A percentile compares a stretch with the other conserved stretches of the same genome.
phyloP scores from a whole-genome alignment of 257 asterid genomes.

The Cynanchum wilfordii region DNA sequence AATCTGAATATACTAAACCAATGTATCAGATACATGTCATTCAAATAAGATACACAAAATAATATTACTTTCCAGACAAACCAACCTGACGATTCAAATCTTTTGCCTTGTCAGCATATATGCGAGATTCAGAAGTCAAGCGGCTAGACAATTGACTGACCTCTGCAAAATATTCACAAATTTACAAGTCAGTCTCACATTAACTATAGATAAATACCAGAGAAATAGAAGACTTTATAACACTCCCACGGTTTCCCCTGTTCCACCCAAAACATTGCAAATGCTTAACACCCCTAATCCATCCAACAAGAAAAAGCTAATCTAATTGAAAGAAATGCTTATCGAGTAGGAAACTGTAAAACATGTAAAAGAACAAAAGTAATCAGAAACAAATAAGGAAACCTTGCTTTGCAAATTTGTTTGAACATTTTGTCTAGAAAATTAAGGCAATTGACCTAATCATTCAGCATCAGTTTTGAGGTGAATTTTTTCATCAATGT shows the following conservation, averaged over 20 bases:
- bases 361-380: background rate
- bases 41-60: background rate
- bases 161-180: constrained; percentile 42
- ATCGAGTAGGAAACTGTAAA: background rate
- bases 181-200: constrained; percentile 4
- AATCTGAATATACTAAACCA: background rate
- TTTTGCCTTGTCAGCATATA: constrained; percentile 84
- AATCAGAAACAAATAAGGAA: background rate
- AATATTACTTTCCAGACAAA: constrained; percentile 6
- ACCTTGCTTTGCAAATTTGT: background rate
- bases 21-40: background rate
- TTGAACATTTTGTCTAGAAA: background rate
- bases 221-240: background rate
- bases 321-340: background rate
- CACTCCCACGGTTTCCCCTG: background rate
- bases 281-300: background rate
- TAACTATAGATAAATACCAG: background rate
- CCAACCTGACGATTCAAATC: constrained; percentile 93
- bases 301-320: background rate
- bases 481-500: background rate
- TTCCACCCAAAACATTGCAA: background rate
- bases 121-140: constrained; percentile 85
- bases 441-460: background rate
- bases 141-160: constrained; percentile 90
- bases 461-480: background rate